Evolutionary conservation across 108 stramenopile species (phyloP).

Genomic region (Cyclostephanos tholiformis): DNA sequence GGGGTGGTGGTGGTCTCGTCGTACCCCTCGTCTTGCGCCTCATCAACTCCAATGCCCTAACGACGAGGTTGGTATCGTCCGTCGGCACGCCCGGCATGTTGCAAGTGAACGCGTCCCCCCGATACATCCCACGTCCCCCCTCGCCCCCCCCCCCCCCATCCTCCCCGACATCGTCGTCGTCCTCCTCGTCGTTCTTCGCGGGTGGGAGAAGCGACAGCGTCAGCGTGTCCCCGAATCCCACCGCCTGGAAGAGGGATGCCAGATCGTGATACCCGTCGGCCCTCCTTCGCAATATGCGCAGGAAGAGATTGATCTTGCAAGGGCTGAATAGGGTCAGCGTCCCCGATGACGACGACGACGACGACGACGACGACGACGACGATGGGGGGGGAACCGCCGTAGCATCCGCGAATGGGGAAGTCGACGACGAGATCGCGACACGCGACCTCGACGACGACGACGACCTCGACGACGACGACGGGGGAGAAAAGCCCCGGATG

Average conservation of each 20-base stretch:
- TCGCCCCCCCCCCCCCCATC: no score
- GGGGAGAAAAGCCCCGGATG: not conserved
- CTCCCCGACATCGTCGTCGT: not conserved
- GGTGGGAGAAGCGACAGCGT: slow-evolving; percentile 51
- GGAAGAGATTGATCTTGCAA: slow-evolving; percentile 96
- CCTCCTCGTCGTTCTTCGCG: no score
- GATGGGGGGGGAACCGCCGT: not conserved
- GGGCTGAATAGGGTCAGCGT: slow-evolving; percentile 82
- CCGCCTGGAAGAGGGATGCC: slow-evolving; percentile 93
- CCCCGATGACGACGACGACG: not conserved
- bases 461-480: not conserved
- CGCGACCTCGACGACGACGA: not conserved
- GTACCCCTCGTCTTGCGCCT: slow-evolving; percentile 72
- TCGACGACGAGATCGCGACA: not conserved
- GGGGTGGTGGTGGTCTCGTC: no score
- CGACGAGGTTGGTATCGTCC: slow-evolving; percentile 86
- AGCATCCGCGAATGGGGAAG: not conserved
- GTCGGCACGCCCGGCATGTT: slow-evolving; percentile 90
- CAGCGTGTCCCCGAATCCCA: slow-evolving; percentile 93
- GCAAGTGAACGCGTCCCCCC: slow-evolving; percentile 74
- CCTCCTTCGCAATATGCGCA: slow-evolving; percentile 92
- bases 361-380: not conserved
- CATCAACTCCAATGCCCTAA: slow-evolving; percentile 89
- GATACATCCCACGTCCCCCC: no score
- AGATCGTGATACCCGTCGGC: slow-evolving; percentile 94